A percentile compares a stretch with the other conserved stretches of the same genome.
These are phyloP conservation scores for Domatiomyces globalis DNA, from an alignment of 2,329 filamentous ascomycete genomes.

Conservation along the genomic window DNA sequence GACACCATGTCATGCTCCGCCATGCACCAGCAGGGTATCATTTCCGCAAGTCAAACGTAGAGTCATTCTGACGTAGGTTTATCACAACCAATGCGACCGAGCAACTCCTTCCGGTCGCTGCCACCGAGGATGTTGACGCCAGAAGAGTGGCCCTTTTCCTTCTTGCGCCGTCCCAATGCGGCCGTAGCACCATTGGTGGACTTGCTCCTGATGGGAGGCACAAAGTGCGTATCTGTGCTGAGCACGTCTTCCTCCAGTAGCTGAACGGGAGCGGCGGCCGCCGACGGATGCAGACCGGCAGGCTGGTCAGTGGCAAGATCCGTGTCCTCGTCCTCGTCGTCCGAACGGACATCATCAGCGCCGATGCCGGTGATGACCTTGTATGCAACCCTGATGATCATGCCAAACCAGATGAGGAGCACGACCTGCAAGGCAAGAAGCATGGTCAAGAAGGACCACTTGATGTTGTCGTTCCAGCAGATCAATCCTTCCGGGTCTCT, in stretches of 20 bases:
- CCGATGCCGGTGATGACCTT: conserved; percentile 61
- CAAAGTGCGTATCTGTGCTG: conserved; percentile 11
- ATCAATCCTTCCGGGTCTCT: conserved; percentile 55
- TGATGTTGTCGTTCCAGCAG: conserved; percentile 64
- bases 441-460: conserved; percentile 61
- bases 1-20: not conserved
- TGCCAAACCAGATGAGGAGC: conserved; percentile 73
- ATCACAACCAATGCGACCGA: conserved; percentile 23
- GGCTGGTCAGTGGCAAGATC: conserved; percentile 18
- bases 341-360: conserved; percentile 76
- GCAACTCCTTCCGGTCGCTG: conserved; percentile 20
- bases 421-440: conserved; percentile 67
- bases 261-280: not conserved
- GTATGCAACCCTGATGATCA: conserved; percentile 73
- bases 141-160: conserved; percentile 14
- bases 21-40: not conserved
- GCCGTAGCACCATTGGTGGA: conserved; percentile 4
- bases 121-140: conserved; percentile 15
- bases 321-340: conserved; percentile 61
- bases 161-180: conserved; percentile 2
- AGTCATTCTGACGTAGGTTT: conserved; percentile 9
- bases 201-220: conserved; percentile 6
- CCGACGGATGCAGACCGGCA: not conserved
- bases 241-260: conserved; percentile 15
- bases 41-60: not conserved